Evolutionary conservation across 1,139 yeast species (phyloP).

Genomic region (Suhomyces choctaworum): DNA sequence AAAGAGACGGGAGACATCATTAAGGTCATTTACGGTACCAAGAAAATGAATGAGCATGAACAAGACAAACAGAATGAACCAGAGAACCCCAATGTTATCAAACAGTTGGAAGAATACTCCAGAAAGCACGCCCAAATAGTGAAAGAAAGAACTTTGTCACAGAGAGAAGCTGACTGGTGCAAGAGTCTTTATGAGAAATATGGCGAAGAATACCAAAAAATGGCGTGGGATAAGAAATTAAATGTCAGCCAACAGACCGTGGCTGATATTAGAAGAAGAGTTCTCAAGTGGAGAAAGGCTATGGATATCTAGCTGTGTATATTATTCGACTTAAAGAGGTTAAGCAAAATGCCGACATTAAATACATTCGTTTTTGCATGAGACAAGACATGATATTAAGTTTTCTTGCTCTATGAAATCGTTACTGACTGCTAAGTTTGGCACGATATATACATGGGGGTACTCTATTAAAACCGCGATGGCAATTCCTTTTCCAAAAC

Average conservation of each 20-base stretch:
- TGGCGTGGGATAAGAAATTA: conserved; percentile 89
- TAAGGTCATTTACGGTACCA: conserved; percentile 70
- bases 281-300: conserved; percentile 63
- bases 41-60: conserved; percentile 25
- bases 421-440: no score
- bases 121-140: conserved; percentile 45
- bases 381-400: no score
- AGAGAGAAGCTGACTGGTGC: conserved; percentile 77
- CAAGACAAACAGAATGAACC: conserved; percentile 24
- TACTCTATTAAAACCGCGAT: conserved; percentile 29
- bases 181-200: conserved; percentile 64
- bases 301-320: conserved; percentile 20
- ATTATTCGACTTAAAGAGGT: conserved; percentile 2
- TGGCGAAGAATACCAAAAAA: conserved; percentile 84
- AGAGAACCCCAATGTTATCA: conserved; percentile 48
- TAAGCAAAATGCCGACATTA: no score
- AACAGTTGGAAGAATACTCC: conserved; percentile 70
- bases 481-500: conserved; percentile 42
- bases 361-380: no score
- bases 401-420: no score
- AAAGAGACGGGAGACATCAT: conserved; percentile 63
- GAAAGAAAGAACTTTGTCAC: conserved; percentile 59
- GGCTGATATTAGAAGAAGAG: conserved; percentile 76
- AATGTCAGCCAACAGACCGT: conserved; percentile 81
- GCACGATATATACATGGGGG: no score